Conservation (phyloP, 2,329 filamentous ascomycete species). For the Fusarium torulosum region DNA sequence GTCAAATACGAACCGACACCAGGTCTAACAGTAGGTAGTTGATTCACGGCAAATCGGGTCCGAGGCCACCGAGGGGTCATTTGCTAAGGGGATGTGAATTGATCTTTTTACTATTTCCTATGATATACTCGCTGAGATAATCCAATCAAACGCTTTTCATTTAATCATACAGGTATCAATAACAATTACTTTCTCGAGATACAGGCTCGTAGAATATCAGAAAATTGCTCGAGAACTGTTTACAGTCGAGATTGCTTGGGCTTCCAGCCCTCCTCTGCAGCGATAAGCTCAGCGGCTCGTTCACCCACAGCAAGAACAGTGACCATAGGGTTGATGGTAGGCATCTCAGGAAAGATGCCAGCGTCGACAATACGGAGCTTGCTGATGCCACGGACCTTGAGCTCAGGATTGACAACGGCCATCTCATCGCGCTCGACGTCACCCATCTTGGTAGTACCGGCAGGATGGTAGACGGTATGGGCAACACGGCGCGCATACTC, state of each 20-base stretch:
- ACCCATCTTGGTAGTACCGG: constrained; percentile 92
- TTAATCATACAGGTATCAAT: constrained; percentile 36
- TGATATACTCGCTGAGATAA: constrained; percentile 25
- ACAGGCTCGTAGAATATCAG: constrained; percentile 8
- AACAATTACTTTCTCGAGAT: constrained; percentile 19
- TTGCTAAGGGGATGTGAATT: constrained; percentile 5
- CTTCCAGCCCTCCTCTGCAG: constrained; percentile 71
- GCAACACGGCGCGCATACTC: constrained; percentile 85
- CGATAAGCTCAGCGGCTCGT: constrained; percentile 84
- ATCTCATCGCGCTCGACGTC: constrained; percentile 74
- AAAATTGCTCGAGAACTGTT: constrained; percentile 3
- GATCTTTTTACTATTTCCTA: constrained; percentile 27
- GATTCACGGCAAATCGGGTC: constrained; percentile 28
- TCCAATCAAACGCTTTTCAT: constrained; percentile 39
- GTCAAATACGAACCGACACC: constrained; percentile 15
- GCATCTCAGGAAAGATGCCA: constrained; percentile 89
- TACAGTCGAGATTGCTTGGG: constrained; percentile 52
- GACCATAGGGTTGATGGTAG: constrained; percentile 90
- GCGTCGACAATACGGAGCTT: constrained; percentile 86
- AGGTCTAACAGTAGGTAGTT: constrained; percentile 1
- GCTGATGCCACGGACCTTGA: constrained; percentile 79
- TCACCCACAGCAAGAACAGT: constrained; percentile 88
- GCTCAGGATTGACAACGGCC: constrained; percentile 82
- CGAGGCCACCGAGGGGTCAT: constrained; percentile 16
- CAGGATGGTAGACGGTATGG: constrained; percentile 92